Percentiles rank a stretch among this genome's conserved stretches.
These are phyloP conservation scores for Russula griseocarnosa DNA, from an alignment of 768 basidiomycete species.

Conservation along the genomic window DNA sequence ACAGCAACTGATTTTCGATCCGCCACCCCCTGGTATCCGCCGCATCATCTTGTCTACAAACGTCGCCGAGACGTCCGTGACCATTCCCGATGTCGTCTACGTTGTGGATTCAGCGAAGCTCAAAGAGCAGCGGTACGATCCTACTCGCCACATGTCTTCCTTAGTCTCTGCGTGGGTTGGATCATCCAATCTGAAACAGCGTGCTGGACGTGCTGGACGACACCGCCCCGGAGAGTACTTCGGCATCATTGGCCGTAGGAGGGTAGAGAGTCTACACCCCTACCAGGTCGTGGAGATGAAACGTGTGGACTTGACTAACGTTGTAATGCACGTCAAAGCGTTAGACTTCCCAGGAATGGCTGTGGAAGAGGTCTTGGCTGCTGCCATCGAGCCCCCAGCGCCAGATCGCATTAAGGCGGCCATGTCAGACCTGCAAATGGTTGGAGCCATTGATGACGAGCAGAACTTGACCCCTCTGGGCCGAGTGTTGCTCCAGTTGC, in stretches of 20 bases:
- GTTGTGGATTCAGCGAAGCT: slow-evolving; percentile 87
- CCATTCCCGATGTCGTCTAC: slow-evolving; percentile 92
- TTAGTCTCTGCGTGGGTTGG: slow-evolving; percentile 91
- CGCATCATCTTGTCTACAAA: slow-evolving; percentile 92
- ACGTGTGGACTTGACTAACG: slow-evolving; percentile 80
- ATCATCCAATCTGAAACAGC: slow-evolving; percentile 82
- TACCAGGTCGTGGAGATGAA: slow-evolving; percentile 97
- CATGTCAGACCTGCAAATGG: slow-evolving; percentile 73
- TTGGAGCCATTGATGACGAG: slow-evolving; percentile 75
- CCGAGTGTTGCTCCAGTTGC: slow-evolving; percentile 80
- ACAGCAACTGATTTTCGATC: slow-evolving; percentile 86
- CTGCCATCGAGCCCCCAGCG: slow-evolving; percentile 86
- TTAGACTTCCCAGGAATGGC: slow-evolving; percentile 81
- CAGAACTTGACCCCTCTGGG: slow-evolving; percentile 84
- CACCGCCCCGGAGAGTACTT: slow-evolving; percentile 90
- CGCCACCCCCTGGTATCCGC: slow-evolving; percentile 70
- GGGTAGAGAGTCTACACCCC: slow-evolving; percentile 57
- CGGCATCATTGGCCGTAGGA: slow-evolving; percentile 66
- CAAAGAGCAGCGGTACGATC: slow-evolving; percentile 88
- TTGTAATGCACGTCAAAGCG: slow-evolving; percentile 96
- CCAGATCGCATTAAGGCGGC: slow-evolving; percentile 72
- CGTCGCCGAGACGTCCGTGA: slow-evolving; percentile 92
- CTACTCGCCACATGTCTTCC: slow-evolving; percentile 81
- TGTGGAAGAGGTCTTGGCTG: slow-evolving; percentile 81
- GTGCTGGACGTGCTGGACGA: slow-evolving; percentile 89